Base-by-base conservation (phyloP, 768 basidiomycete genomes). In the Russula earlei region DNA sequence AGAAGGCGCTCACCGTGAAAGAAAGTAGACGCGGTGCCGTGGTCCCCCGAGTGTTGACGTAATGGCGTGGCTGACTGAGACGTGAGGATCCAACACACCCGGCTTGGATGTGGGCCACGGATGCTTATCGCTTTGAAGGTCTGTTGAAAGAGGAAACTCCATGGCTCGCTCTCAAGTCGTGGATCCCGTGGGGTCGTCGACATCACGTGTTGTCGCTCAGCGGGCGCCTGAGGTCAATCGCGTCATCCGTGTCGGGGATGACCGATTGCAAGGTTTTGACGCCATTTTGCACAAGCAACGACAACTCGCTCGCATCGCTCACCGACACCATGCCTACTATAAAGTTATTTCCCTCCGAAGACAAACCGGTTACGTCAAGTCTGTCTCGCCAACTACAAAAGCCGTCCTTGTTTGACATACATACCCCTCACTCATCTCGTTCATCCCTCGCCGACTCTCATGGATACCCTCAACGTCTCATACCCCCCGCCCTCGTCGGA, bases 271-370 rank as follows among this genome's bases (percentile, higher is more conserved):
- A 58, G n/a, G 10, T 7, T 31, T 38, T 62, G 60, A 62, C 54
- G 60, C 60, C 27, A 62, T 62, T 14, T 59, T 43, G 49, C 49
- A 57, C 51, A 55, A 52, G 31, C 38, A 29, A n/a, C 42, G 17
- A 41, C 37, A 40, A 47, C 40, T 31, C 2, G 19, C 10, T 49
- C 34, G 25, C 36, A 9, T 36, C n/a, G 1, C 36, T 31, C n/a
- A 15, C 27, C 42, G 25, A 37, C 19, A 24, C 31, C 11, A 40
- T 37, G 48, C 15, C 42, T 3, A 6, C 7, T 43, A 27, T 36
- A 36, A 19, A 10, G 2, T 29, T 22, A 4, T 9, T 19, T 9
- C 15, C 11, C 29, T n/a, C 45, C 29, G 15, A 43, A 7, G 27
- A 3, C 8, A 20, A 14, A 3, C 17, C 24, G 2, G 15, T 24